phyloP scores from a whole-genome alignment of 106 monocot genomes.

The Allium cepa region DNA sequence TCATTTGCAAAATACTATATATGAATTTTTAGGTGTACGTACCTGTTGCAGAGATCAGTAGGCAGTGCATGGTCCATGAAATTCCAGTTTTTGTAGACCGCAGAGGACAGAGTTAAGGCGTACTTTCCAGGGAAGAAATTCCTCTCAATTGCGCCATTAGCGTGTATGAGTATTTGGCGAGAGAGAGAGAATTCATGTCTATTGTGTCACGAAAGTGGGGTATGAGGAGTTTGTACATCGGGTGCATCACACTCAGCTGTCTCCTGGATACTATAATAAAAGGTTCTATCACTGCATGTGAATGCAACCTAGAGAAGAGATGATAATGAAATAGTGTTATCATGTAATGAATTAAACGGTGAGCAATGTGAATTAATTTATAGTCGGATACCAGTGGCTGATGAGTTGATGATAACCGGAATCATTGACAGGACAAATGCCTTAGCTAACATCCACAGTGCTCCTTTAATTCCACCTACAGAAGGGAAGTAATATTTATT shows the following conservation, averaged over 20 bases:
- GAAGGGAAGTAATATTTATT: constrained; percentile 27
- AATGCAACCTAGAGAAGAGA: not conserved
- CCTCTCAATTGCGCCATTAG: constrained; percentile 55
- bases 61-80: constrained; percentile 64
- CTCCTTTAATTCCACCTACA: constrained; percentile 22
- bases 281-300: constrained; percentile 29
- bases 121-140: constrained; percentile 43
- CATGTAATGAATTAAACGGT: not conserved
- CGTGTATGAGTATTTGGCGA: constrained; percentile 70
- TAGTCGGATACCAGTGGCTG: constrained; percentile 41
- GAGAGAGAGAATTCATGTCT: constrained; percentile 78
- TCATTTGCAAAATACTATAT: not conserved
- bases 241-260: constrained; percentile 59
- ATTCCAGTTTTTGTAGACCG: constrained; percentile 69
- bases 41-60: constrained; percentile 75
- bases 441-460: constrained; percentile 58
- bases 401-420: constrained; percentile 60
- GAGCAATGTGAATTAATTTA: not conserved
- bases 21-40: not conserved
- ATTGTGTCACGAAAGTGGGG: constrained; percentile 84
- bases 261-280: constrained; percentile 52
- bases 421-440: constrained; percentile 46
- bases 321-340: not conserved
- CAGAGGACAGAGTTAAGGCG: constrained; percentile 38
- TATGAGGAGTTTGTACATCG: constrained; percentile 66